Evolutionary conservation across 305 asterid genomes (phyloP), one percentile per base, ranked within the genome.

Genomic region (Fraxinus angustifolia): DNA sequence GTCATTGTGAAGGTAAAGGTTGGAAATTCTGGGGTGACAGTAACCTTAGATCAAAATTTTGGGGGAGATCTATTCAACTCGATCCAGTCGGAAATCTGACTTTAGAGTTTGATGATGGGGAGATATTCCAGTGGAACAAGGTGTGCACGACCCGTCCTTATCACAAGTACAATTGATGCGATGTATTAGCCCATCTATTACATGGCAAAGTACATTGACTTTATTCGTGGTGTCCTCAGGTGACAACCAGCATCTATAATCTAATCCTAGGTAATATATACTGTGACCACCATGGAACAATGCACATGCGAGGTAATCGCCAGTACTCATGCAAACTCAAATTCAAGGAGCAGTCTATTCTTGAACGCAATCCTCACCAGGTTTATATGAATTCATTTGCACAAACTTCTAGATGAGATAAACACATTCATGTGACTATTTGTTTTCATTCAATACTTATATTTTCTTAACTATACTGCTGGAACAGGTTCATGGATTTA

Each of bases 311-410:
- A 78, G 97, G 99, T 70, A 95, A 93, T 86, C 90, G 96, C 62
- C 83, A 91, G 23, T 86, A 92, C 82, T 95, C 97, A 3, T 95
- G 99, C 94, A 93, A 90, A 82, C 92, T 95, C 83, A 95, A 93
- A 90, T 95, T 92, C 88, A 95, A 95, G 89, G 99, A 95, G 91
- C 97, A 88, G 85, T 95, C 98, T 77, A 87, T 95, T 76, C 93
- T 95, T 42, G 99, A 95, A 1, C 93, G 99, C 76, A 92, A 91
- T 90, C 98, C 99, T 83, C 99, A 86, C 82, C 98, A 95, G 97
- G 98, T 48, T 38, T 62, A 26, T n/a, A 28, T 70, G 8, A 14
- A 17, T 42, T 31, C 73, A 70, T 26, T 31, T 56, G 17, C 21
- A 31, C 77, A 77, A n/a, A n/a, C 38, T 76, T 31, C 33, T 45